Evolutionary conservation across 768 basidiomycete genomes (phyloP).

Genomic region (Pluteus cervinus): DNA sequence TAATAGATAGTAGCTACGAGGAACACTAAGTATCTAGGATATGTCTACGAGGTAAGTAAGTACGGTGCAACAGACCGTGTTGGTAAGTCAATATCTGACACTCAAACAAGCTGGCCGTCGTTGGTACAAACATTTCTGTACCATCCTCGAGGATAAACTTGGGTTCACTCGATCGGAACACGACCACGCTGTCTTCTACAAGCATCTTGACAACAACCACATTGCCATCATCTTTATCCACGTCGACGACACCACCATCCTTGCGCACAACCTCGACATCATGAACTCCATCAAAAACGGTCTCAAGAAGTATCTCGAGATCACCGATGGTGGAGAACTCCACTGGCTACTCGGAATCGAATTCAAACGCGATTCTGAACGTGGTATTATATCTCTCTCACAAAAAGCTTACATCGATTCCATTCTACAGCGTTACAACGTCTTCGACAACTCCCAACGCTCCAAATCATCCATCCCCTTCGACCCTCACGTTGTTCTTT

Average conservation of each 20-base stretch:
- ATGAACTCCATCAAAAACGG: conserved; percentile 10
- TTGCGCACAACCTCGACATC: conserved; percentile 6
- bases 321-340: conserved; percentile 20
- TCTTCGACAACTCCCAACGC: conserved; percentile 6
- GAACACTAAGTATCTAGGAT: too few relatives aligned
- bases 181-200: conserved; percentile 18
- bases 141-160: conserved; percentile 12
- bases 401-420: conserved; percentile 26
- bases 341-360: conserved; percentile 26
- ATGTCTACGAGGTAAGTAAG: too few relatives aligned
- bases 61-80: too few relatives aligned
- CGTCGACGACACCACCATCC: conserved; percentile 20
- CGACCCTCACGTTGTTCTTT: conserved; percentile 6
- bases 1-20: too few relatives aligned
- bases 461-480: conserved; percentile 11
- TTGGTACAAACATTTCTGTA: conserved; percentile 21
- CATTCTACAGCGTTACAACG: conserved; percentile 15
- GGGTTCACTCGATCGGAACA: conserved; percentile 12
- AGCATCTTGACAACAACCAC: conserved; percentile 11
- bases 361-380: conserved; percentile 9
- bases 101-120: conserved; percentile 21
- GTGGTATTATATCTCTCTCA: conserved; percentile 10
- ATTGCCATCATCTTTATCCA: conserved; percentile 12
- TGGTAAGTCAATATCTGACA: too few relatives aligned
- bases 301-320: conserved; percentile 14